Evolutionary conservation across 352 stramenopile species (phyloP).

Genomic region (Vaucheria bursata): DNA sequence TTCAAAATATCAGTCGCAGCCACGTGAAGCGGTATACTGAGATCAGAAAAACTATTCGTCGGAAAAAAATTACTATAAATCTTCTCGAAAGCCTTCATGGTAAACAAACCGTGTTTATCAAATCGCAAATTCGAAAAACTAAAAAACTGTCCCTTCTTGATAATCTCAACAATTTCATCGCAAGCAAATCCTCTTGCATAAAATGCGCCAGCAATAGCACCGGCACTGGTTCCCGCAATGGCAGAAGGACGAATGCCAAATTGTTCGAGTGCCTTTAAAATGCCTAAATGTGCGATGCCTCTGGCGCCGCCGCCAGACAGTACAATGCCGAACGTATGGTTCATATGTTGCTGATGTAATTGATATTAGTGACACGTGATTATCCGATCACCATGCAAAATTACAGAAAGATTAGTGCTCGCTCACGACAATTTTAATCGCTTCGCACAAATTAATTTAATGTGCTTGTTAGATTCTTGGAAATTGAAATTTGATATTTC

Average conservation of each 20-base stretch:
- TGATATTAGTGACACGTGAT: too few relatives aligned
- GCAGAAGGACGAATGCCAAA: not conserved
- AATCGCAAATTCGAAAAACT: not conserved
- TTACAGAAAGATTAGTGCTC: too few relatives aligned
- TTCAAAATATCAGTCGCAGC: not conserved
- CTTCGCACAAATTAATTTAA: too few relatives aligned
- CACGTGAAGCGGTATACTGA: not conserved
- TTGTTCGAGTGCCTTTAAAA: not conserved
- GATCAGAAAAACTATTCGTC: too few relatives aligned
- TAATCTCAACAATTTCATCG: not conserved
- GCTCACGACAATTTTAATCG: too few relatives aligned
- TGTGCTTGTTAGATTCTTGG: too few relatives aligned
- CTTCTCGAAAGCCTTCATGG: not conserved
- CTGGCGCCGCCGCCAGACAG: not conserved
- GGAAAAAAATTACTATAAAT: too few relatives aligned
- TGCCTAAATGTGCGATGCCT: not conserved
- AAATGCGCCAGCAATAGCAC: not conserved
- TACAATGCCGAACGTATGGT: too few relatives aligned
- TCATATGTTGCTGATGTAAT: too few relatives aligned
- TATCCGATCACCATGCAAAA: too few relatives aligned
- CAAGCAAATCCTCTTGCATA: not conserved
- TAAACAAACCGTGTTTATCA: not conserved
- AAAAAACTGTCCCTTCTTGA: too few relatives aligned
- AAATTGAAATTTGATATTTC: too few relatives aligned
- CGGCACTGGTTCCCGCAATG: not conserved